Evolutionary conservation across 2,329 filamentous ascomycete species (phyloP), one percentile per base, ranked within the genome.

Genomic region (Claviceps purpurea): DNA sequence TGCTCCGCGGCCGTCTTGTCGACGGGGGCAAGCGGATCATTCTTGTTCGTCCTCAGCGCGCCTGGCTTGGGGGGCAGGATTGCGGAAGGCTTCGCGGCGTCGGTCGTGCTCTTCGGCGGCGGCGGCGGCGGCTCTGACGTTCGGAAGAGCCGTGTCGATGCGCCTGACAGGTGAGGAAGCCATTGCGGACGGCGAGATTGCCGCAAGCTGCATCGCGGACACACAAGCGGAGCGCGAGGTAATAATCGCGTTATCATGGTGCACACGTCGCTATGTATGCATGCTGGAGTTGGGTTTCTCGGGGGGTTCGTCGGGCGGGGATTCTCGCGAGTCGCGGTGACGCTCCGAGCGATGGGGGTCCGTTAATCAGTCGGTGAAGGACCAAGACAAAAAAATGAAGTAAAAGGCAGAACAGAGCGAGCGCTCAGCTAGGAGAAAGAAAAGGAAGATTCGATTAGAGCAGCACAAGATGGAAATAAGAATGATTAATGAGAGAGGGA

Each of bases 1-100:
- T 98, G 94, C 70, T 96, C 88, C 61, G 90, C 82, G 20, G 82
- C 84, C 49, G 81, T 82, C 59, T 70, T 71, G 20, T 70, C 68
- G 34, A 59, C 57, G 10, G 53, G 45, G 34, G 62, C 62, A 45
- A 70, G 64, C 47, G 65, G 64, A 48, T 69, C 66, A 56, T 57
- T 11, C 30, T 34, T 59, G 13, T 58, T 56, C 20, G 59, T 52
- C 2, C 56, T 54, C 26, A 58, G 46, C 5, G 56, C 52, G 20
- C 56, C 55, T 11, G 55, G 1, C 60, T 50, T 18, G 22, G 20
- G 5, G 43, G 52, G 43, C 30, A 49, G 41, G 18, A 48, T 56
- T 10, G 26, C 47, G 2, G 50, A 43, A 41, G 50, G 50, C 26
- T 47, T 41, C 37, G 18, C 42, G 14, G 44, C 40, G 1, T 24